Evolutionary conservation across 192 early-diverging fungal species (phyloP), one percentile per base, ranked within the genome.

Genomic region (Linnemannia exigua): DNA sequence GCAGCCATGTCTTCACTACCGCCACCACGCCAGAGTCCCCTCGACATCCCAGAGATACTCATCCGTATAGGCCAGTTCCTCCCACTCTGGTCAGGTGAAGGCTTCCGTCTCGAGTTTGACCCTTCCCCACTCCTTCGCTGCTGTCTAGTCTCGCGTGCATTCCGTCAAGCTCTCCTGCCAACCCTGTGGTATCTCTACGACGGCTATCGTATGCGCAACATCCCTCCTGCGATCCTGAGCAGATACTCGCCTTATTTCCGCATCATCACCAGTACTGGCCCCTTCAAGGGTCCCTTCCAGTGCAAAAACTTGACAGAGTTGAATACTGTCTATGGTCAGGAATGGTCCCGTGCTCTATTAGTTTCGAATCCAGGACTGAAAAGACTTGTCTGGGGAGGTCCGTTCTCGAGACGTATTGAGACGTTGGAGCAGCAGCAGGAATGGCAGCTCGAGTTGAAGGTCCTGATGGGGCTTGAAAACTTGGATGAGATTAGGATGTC

Each of bases 211-310:
- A 81, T 81, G 79, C 66, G 79, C 36, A 75, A 74, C 50, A 68
- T 81, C 61, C 79, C 79, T 0, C 14, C 54, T 1, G 0, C 22
- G 0, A 67, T 81, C 31, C 67, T 81, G 11, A 31, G 44, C 22
- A 70, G 75, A 35, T 75, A 81, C 68, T 81, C 79, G 9, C 79
- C 67, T 25, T 74, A 68, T 31, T 81, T 81, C 74, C 50, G 80
- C 2, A 82, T 82, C 52, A 82, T 82, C 58, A 76, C 80, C 67
- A 76, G 67, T 61, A 82, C 80, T 3, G 80, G 80, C 1, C 70
- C 75, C 17, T 82, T 82, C 75, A 82, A 82, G 25, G 80, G 80
- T n/a, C 80, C 80, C 38, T 82, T 82, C 69, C 74, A 52, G 31
- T 82, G 74, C 46, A 52, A 61, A 33, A 76, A 82, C 47, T 41